These are phyloP conservation scores for Cutaneotrichosporon dermatis DNA, from an alignment of 1,284 basidiomycete species.

Conservation along the genomic window DNA sequence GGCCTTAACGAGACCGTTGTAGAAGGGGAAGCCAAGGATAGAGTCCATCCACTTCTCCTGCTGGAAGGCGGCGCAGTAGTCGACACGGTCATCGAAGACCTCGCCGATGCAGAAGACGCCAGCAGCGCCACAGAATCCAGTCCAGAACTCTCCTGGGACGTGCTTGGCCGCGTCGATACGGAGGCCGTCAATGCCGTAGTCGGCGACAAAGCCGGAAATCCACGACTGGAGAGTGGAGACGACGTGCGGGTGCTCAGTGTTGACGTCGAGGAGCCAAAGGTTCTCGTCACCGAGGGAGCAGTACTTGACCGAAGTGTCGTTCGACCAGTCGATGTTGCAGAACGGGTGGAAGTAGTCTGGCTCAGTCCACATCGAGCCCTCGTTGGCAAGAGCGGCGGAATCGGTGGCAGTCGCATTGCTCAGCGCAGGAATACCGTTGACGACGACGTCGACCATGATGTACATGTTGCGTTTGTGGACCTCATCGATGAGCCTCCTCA, in stretches of 20 bases:
- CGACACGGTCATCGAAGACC: constrained; percentile 60
- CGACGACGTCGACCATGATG: constrained; percentile 73
- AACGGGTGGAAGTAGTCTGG: constrained; percentile 58
- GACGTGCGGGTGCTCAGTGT: constrained; percentile 63
- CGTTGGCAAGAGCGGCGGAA: constrained; percentile 25
- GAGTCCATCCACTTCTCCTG: constrained; percentile 43
- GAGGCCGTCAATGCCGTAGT: constrained; percentile 60
- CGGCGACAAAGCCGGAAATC: constrained; percentile 60
- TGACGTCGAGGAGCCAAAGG: constrained; percentile 65
- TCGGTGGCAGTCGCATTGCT: constrained; percentile 23
- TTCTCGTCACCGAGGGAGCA: constrained; percentile 71
- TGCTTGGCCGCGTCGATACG: constrained; percentile 75
- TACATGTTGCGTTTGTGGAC: constrained; percentile 68
- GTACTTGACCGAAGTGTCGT: constrained; percentile 61
- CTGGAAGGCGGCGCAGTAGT: constrained; percentile 40
- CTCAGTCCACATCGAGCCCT: constrained; percentile 37
- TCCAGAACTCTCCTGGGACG: constrained; percentile 43
- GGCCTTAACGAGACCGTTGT: constrained; percentile 59
- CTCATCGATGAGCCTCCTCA: constrained; percentile 61
- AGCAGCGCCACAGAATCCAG: constrained; percentile 60
- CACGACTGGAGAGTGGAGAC: constrained; percentile 58
- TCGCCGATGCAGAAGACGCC: constrained; percentile 82
- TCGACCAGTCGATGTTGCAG: constrained; percentile 60
- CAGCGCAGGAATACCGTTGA: constrained; percentile 65
- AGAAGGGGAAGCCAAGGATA: constrained; percentile 60